Conservation (phyloP, 495 filamentous ascomycete species). For the Wilcoxina mikolae region DNA sequence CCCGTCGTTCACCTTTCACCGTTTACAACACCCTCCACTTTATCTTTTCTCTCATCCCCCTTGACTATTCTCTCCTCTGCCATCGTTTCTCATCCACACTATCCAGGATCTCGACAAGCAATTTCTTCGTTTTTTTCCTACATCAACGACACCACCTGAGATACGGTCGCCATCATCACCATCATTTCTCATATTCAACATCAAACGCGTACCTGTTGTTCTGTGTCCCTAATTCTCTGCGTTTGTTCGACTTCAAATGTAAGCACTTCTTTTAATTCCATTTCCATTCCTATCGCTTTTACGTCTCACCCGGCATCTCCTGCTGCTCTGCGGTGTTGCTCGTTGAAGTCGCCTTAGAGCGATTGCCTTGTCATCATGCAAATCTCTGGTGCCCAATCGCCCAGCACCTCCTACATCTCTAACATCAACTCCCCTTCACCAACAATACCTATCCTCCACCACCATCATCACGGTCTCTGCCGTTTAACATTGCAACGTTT, state of each 20-base stretch:
- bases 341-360: neutral
- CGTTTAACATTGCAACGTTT: neutral
- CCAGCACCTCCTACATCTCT: neutral
- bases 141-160: neutral
- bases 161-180: neutral
- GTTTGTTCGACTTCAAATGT: neutral
- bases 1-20: too few species aligned
- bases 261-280: neutral
- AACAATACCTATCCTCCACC: neutral
- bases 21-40: neutral
- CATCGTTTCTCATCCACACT: neutral
- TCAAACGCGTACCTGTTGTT: neutral
- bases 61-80: neutral
- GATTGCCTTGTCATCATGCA: neutral
- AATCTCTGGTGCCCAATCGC: neutral
- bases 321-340: neutral
- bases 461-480: neutral
- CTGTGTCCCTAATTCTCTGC: neutral
- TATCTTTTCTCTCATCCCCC: neutral
- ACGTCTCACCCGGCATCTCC: neutral
- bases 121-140: too few species aligned
- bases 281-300: neutral
- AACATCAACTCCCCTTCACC: neutral
- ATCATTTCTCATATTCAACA: neutral
- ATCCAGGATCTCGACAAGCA: too few species aligned